These are phyloP conservation scores for Boletus speciosus DNA, from an alignment of 768 basidiomycete species.

Conservation along the genomic window DNA sequence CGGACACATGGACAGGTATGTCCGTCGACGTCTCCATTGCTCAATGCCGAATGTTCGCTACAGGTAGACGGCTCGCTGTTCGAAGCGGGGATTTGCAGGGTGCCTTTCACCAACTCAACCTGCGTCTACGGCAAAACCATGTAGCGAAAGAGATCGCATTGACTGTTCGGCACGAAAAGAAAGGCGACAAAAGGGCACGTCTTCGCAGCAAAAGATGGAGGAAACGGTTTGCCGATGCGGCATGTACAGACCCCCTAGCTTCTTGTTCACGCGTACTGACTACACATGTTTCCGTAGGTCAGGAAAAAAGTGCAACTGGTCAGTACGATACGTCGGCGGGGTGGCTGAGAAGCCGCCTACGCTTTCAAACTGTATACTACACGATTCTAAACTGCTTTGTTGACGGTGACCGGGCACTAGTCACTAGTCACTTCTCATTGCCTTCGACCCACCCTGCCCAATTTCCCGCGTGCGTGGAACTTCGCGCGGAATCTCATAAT, in stretches of 20 bases:
- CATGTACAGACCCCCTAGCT: slow-evolving; percentile 30
- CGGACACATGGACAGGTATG: slow-evolving; percentile 53
- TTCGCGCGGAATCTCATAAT: slow-evolving; percentile 2
- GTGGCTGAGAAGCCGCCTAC: slow-evolving; percentile 41
- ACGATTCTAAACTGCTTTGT: slow-evolving; percentile 2
- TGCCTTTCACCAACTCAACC: slow-evolving; percentile 49
- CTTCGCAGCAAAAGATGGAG: slow-evolving; percentile 76
- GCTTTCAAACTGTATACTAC: slow-evolving; percentile 5
- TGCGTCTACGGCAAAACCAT: slow-evolving; percentile 51
- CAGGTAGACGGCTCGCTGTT: slow-evolving; percentile 64
- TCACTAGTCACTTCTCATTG: background rate
- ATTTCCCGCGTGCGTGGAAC: slow-evolving; percentile 1
- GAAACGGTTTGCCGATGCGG: slow-evolving; percentile 76
- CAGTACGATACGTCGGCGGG: slow-evolving; percentile 71
- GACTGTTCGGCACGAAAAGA: slow-evolving; percentile 73
- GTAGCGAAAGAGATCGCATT: slow-evolving; percentile 49
- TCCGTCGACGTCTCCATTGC: background rate
- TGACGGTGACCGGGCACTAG: slow-evolving; percentile 4
- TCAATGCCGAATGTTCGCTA: slow-evolving; percentile 6
- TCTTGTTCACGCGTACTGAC: slow-evolving; percentile 12
- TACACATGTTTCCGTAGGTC: slow-evolving; percentile 48
- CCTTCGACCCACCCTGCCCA: background rate
- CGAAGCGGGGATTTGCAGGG: slow-evolving; percentile 39
- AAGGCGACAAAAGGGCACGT: slow-evolving; percentile 73
- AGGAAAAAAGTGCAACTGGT: slow-evolving; percentile 81